A percentile compares a stretch with the other conserved stretches of the same genome.
These are phyloP conservation scores for Epichloe sibirici DNA, from an alignment of 2,329 filamentous ascomycete species.

Conservation along the genomic window DNA sequence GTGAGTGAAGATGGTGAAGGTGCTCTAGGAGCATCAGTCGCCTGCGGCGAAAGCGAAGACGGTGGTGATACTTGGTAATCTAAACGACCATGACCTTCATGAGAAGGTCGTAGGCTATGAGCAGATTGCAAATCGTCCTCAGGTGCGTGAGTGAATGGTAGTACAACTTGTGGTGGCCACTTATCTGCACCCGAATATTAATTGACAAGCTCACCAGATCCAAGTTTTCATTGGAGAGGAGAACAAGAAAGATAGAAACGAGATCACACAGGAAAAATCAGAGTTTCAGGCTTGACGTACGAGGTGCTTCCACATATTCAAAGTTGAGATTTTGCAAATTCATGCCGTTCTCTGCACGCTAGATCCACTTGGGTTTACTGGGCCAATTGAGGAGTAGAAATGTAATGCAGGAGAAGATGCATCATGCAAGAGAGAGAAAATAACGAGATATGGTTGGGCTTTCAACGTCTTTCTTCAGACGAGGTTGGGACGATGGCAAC, in stretches of 20 bases:
- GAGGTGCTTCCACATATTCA: conserved; percentile 24
- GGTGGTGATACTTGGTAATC: background rate
- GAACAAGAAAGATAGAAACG: background rate
- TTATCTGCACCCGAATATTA: conserved; percentile 7
- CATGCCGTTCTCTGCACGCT: conserved; percentile 19
- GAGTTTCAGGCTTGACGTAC: conserved; percentile 17
- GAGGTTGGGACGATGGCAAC: conserved; percentile 14
- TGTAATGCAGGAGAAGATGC: conserved; percentile 19
- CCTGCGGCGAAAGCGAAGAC: conserved; percentile 23
- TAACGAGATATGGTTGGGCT: conserved; percentile 20
- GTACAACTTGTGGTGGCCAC: conserved; percentile 2
- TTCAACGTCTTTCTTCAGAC: conserved; percentile 10
- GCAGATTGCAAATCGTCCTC: background rate
- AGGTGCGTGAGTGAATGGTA: background rate
- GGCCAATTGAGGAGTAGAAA: conserved; percentile 22
- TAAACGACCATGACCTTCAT: background rate
- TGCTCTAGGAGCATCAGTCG: conserved; percentile 16
- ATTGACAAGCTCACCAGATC: background rate
- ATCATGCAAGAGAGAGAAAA: conserved; percentile 15
- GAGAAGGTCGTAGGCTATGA: background rate
- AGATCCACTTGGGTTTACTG: conserved; percentile 20
- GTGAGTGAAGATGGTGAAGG: conserved; percentile 26
- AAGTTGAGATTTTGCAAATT: conserved; percentile 25
- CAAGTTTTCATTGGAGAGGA: background rate
- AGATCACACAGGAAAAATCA: background rate